These are phyloP conservation scores for Aspergillus sp. DNA, from an alignment of 2,329 filamentous ascomycete species.

Conservation along the genomic window DNA sequence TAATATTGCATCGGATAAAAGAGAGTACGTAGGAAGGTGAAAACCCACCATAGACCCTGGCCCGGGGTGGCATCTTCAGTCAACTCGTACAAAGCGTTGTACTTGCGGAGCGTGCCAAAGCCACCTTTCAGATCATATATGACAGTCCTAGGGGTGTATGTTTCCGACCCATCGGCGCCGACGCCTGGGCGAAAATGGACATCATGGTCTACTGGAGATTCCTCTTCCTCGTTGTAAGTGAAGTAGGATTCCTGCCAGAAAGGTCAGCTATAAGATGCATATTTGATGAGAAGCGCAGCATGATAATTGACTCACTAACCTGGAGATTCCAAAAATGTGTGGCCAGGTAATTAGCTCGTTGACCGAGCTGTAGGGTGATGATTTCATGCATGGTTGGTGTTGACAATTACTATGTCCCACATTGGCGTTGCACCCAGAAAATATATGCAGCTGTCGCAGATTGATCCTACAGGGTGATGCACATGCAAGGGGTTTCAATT, in stretches of 20 bases:
- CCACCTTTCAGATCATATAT: conserved; percentile 95
- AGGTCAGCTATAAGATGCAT: conserved; percentile 6
- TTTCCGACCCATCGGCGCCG: conserved; percentile 81
- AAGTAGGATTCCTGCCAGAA: conserved; percentile 88
- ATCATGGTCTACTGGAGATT: conserved; percentile 74
- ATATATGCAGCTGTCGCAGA: conserved; percentile 8
- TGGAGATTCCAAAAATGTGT: conserved; percentile 98
- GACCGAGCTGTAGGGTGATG: conserved; percentile 88
- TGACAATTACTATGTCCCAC: not conserved
- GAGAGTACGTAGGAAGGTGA: not conserved
- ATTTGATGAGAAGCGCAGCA: not conserved
- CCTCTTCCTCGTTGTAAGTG: conserved; percentile 72
- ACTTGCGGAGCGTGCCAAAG: conserved; percentile 83
- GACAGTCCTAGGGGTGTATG: conserved; percentile 85
- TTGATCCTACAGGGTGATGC: not conserved
- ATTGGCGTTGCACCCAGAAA: not conserved
- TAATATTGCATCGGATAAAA: too few species aligned
- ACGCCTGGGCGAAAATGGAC: conserved; percentile 85
- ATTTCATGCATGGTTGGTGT: conserved; percentile 78
- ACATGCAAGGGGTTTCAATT: not conserved
- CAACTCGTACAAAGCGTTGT: conserved; percentile 82
- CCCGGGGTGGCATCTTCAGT: conserved; percentile 39
- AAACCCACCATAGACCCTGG: conserved; percentile 50
- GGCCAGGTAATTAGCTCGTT: conserved; percentile 87
- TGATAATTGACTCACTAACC: conserved; percentile 52